Evolutionary conservation across 2,329 filamentous ascomycete genomes (phyloP), one percentile per base, ranked within the genome.

Genomic region (Calonectria multiphialidica): DNA sequence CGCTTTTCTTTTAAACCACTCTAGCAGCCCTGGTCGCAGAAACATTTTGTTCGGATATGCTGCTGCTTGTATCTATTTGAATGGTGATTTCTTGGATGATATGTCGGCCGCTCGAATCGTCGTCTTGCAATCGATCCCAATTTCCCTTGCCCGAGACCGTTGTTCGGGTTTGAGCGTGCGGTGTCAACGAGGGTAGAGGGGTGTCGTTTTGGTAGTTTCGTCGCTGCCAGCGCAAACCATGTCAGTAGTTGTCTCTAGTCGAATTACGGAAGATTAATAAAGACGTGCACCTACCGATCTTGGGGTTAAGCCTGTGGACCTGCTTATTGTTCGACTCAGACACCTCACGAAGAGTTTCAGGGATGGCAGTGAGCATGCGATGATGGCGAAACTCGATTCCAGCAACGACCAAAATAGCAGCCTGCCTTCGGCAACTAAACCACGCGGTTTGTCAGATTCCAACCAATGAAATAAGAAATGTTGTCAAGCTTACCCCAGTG

Each of bases 341-440:
- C 70, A 75, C 1, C 28, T 47, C 1, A 68, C 62, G 1, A 75
- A 75, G 8, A 75, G 63, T 2, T 75, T 75, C 2, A 75, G 55
- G 1, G 74, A 66, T 0, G 68, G 73, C 0, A 75, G 30, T 8
- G 74, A 75, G 10, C 74, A 75, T 0, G 72, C 72, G 7, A 75
- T 74, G 9, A 74, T 74, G 3, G 72, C 74, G 2, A 75, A 61
- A 1, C 70, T 70, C 0, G 72, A 73, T 2, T 75, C 70, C 0
- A 75, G 21, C 0, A 75, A 21, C 1, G 74, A 75, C 74, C 74
- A 75, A 10, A 75, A 37, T 5, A 75, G 65, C 2, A 75, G 65
- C 8, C 68, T 63, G 3, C 74, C 70, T 45, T 75, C 47, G 1
- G 74, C 25, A 13, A 75, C 74, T 71, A 15, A 2, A 7, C 1